Conservation (phyloP, 2,329 filamentous ascomycete species). For the Oidium heveae region DNA sequence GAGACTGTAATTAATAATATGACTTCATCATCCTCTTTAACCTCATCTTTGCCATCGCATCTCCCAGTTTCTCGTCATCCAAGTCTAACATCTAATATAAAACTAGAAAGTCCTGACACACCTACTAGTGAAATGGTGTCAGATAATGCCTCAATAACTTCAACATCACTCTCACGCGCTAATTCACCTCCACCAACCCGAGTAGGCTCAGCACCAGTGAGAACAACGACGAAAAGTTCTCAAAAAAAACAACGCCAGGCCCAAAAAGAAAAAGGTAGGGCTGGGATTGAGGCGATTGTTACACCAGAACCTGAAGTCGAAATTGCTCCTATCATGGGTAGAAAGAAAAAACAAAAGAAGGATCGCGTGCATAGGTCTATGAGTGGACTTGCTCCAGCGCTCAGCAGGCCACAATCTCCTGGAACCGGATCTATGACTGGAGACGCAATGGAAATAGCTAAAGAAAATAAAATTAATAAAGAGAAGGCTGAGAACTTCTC, state of each 20-base stretch:
- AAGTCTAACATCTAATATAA: conserved; percentile 21
- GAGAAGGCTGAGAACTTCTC: conserved; percentile 1
- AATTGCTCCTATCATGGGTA: conserved; percentile 46
- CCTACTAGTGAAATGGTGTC: conserved; percentile 49
- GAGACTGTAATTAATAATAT: conserved; percentile 22
- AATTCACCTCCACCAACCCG: conserved; percentile 43
- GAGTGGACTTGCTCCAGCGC: conserved; percentile 10
- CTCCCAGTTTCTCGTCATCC: conserved; percentile 23
- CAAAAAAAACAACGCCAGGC: conserved; percentile 51
- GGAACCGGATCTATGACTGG: conserved; percentile 1
- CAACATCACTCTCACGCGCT: conserved; percentile 44
- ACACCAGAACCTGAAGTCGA: conserved; percentile 18
- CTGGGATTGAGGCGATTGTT: conserved; percentile 25
- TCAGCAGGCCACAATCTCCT: conserved; percentile 10
- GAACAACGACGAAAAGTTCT: conserved; percentile 51
- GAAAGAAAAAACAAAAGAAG: conserved; percentile 73
- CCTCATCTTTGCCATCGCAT: conserved; percentile 15
- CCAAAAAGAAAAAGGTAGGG: conserved; percentile 34
- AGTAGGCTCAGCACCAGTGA: conserved; percentile 42
- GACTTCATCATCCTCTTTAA: conserved; percentile 12
- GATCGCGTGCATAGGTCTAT: conserved; percentile 22
- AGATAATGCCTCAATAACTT: conserved; percentile 53
- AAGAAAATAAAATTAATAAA: background rate
- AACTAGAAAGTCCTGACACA: conserved; percentile 36
- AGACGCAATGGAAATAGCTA: background rate